Conservation (phyloP, 192 early-diverging fungal species). For the Backusella psychrophila region DNA sequence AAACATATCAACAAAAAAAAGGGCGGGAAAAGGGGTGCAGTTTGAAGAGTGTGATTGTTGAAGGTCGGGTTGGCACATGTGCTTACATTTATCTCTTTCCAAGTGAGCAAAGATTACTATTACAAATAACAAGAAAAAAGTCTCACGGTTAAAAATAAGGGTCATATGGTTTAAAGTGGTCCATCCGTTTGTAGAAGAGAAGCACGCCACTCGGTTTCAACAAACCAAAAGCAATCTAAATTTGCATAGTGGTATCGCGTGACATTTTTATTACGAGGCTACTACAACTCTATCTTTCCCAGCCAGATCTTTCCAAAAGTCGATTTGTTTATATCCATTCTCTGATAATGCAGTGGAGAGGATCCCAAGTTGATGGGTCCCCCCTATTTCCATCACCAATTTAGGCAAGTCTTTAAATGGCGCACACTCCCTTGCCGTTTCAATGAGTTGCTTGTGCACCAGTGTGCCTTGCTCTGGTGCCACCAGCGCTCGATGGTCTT, state of each 20-base stretch:
- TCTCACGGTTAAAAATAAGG: background rate
- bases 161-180: background rate
- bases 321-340: constrained; percentile 52
- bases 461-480: constrained; percentile 56
- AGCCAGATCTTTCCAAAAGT: constrained; percentile 81
- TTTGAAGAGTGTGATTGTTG: too few species aligned
- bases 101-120: background rate
- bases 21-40: background rate
- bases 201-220: background rate
- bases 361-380: constrained; percentile 58
- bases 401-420: constrained; percentile 45
- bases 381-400: constrained; percentile 84
- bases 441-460: constrained; percentile 58
- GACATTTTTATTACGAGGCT: constrained; percentile 33
- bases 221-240: background rate
- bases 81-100: too few species aligned
- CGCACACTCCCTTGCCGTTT: constrained; percentile 12
- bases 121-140: background rate
- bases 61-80: background rate
- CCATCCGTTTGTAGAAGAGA: constrained; percentile 4
- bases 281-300: constrained; percentile 65
- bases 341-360: constrained; percentile 45
- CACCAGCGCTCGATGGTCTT: constrained; percentile 76
- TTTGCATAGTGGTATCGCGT: background rate
- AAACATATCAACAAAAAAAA: background rate